Evolutionary conservation across 805 yeast species (phyloP).

Genomic region (Wickerhamomyces chambardii): DNA sequence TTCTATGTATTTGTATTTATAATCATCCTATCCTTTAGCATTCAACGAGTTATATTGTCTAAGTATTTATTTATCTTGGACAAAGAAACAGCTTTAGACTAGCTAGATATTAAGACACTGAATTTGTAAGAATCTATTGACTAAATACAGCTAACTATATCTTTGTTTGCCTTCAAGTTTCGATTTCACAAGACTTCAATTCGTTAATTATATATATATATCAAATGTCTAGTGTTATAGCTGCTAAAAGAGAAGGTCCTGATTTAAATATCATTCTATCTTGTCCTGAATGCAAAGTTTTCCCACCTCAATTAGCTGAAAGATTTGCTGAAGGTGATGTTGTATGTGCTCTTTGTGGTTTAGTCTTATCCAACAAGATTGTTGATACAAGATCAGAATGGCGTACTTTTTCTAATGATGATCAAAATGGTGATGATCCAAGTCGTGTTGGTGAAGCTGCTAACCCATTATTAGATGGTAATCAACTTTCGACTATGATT

Average conservation of each 20-base stretch:
- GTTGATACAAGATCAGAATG: conserved; percentile 97
- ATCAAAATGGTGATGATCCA: conserved; percentile 97
- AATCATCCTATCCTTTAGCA: no score
- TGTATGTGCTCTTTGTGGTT: conserved; percentile 96
- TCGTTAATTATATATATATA: no score
- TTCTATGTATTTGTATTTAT: no score
- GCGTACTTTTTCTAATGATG: conserved; percentile 98
- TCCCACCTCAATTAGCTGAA: conserved; percentile 93
- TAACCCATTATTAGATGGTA: conserved; percentile 85
- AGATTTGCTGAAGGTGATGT: conserved; percentile 96
- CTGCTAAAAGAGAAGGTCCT: conserved; percentile 41
- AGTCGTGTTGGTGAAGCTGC: conserved; percentile 99
- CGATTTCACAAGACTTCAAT: no score
- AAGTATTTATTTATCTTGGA: conserved; percentile 2
- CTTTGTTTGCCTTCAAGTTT: no score
- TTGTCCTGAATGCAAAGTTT: conserved; percentile 94
- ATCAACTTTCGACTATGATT: conserved; percentile 87
- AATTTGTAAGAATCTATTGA: no score
- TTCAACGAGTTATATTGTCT: no score
- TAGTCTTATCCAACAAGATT: conserved; percentile 83
- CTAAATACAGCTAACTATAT: no score
- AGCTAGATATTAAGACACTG: no score
- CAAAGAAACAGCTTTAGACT: not conserved
- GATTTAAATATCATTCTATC: conserved; percentile 83
- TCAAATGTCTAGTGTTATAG: conserved; percentile 2